Conservation (phyloP, 305 asterid genomes). For the Fraxinus xanthoxyloides region DNA sequence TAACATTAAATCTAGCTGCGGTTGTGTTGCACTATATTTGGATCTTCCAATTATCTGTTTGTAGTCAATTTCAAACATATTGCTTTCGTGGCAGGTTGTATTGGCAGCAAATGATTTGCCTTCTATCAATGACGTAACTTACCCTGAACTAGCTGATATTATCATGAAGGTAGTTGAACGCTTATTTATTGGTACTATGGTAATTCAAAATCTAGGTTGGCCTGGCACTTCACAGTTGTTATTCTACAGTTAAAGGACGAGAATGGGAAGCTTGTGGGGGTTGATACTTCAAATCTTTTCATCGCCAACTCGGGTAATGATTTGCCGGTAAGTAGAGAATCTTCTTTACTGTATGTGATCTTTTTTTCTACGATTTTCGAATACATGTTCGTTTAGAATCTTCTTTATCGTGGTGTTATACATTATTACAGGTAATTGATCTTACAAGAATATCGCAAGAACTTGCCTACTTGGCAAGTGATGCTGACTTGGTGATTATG, state of each 20-base stretch:
- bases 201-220: constrained; percentile 17
- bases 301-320: constrained; percentile 91
- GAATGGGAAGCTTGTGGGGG: constrained; percentile 75
- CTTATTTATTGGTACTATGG: constrained; percentile 3
- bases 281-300: constrained; percentile 77
- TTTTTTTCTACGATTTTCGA: not conserved
- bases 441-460: constrained; percentile 88
- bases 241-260: constrained; percentile 76
- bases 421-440: constrained; percentile 66
- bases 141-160: constrained; percentile 70
- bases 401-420: constrained; percentile 11
- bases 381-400: constrained; percentile 7
- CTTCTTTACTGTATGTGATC: constrained; percentile 8
- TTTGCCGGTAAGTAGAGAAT: constrained; percentile 62
- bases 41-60: not conserved
- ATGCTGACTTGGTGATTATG: constrained; percentile 83
- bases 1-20: not conserved
- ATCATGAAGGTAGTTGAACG: constrained; percentile 58
- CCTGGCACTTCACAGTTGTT: constrained; percentile 17
- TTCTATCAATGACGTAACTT: constrained; percentile 89
- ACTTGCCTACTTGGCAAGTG: constrained; percentile 83
- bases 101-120: constrained; percentile 95
- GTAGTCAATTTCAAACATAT: not conserved
- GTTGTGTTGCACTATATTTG: not conserved
- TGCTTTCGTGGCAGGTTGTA: constrained; percentile 60